Conservation (phyloP, 805 yeast genomes). For the Spathaspora hagerdaliae region DNA sequence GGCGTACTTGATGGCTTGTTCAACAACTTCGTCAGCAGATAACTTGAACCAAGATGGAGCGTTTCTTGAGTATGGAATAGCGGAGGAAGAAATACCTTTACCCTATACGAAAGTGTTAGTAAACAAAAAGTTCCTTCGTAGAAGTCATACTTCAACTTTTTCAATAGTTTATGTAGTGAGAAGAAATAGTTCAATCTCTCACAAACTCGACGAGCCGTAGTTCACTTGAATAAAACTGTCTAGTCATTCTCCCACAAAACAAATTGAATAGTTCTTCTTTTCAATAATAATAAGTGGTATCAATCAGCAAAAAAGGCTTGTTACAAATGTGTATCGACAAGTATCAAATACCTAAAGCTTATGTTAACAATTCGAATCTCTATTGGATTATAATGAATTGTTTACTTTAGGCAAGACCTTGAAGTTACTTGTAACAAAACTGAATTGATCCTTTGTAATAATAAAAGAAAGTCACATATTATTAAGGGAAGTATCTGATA, state of each 20-base stretch:
- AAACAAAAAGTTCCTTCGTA: slow-evolving; percentile 7
- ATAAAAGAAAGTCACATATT: slow-evolving; percentile 3
- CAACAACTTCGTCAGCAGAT: slow-evolving; percentile 91
- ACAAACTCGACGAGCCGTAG: neutral
- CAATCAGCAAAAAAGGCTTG: slow-evolving; percentile 25
- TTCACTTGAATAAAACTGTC: neutral
- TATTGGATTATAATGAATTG: slow-evolving; percentile 4
- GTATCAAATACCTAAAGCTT: slow-evolving; percentile 15
- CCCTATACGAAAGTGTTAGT: slow-evolving; percentile 65
- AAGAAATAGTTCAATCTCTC: too few species aligned
- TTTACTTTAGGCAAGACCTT: slow-evolving; percentile 28
- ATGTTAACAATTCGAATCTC: slow-evolving; percentile 7
- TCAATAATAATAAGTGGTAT: slow-evolving; percentile 19
- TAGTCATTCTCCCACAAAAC: neutral
- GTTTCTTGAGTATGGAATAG: slow-evolving; percentile 98
- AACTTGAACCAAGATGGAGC: slow-evolving; percentile 99
- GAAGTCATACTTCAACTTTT: too few species aligned
- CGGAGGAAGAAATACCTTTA: slow-evolving; percentile 98
- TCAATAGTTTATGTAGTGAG: too few species aligned
- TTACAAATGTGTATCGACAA: slow-evolving; percentile 16
- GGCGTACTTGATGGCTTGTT: slow-evolving; percentile 98
- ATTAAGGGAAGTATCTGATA: neutral
- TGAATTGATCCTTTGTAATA: slow-evolving; percentile 6
- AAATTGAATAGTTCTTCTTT: neutral
- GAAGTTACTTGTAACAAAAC: slow-evolving; percentile 4